Conservation (phyloP, 768 basidiomycete species). For the Leccinum rimulosum region DNA sequence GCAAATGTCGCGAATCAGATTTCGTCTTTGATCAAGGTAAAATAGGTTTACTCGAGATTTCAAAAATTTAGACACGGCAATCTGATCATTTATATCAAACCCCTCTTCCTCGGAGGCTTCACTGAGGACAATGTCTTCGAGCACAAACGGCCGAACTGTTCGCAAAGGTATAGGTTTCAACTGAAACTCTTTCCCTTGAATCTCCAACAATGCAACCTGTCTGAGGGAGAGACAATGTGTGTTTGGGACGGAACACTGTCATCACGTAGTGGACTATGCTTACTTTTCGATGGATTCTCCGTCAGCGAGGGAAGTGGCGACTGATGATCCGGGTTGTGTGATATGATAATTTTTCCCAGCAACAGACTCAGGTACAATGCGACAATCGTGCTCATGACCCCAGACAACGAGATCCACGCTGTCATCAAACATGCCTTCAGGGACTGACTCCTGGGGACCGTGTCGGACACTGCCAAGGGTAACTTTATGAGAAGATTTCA, state of each 20-base stretch:
- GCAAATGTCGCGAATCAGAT: conserved; percentile 1
- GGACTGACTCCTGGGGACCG: conserved; percentile 91
- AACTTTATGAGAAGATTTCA: conserved; percentile 12
- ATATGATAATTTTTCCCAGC: conserved; percentile 91
- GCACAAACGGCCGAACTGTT: conserved; percentile 91
- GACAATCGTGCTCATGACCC: conserved; percentile 99
- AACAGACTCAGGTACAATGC: conserved; percentile 86
- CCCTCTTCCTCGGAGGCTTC: conserved; percentile 77
- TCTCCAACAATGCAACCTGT: conserved; percentile 85
- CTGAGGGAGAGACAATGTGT: conserved; percentile 38
- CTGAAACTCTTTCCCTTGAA: conserved; percentile 86
- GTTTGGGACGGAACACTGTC: not conserved
- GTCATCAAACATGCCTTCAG: conserved; percentile 97
- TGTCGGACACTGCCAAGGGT: conserved; percentile 72
- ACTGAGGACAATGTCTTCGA: conserved; percentile 75
- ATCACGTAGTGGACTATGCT: conserved; percentile 8
- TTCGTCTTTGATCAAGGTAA: not conserved
- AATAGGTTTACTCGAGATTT: conserved; percentile 54
- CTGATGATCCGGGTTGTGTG: conserved; percentile 90
- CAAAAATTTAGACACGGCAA: conserved; percentile 79
- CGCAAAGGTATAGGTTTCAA: conserved; percentile 83
- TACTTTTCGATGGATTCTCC: conserved; percentile 93
- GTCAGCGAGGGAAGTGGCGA: conserved; percentile 92
- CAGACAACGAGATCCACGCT: conserved; percentile 91
- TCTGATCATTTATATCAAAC: conserved; percentile 76